Base-by-base conservation (phyloP, 139 green algal genomes). In the Auxenochlorella pyrenoidosa region DNA sequence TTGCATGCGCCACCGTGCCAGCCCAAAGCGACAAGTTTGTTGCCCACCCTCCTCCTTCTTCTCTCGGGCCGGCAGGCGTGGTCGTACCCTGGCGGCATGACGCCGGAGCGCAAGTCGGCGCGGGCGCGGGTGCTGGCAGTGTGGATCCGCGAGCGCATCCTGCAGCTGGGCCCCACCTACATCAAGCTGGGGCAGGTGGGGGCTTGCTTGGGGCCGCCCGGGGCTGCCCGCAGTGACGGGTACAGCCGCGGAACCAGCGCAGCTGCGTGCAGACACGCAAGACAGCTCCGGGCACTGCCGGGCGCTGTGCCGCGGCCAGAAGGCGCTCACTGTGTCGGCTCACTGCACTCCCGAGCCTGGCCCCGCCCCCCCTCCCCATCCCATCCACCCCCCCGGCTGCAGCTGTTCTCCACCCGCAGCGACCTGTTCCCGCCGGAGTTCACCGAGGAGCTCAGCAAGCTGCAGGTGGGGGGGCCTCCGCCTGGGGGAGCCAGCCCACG, bases 381-480 rank as follows among this genome's bases (percentile, higher is more conserved):
- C n/a, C n/a, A n/a, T n/a, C n/a, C n/a, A n/a, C n/a, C n/a, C n/a
- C n/a, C n/a, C n/a, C n/a, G n/a, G n/a, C n/a, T 58, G 8, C 97
- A 99, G 92, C 97, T 99, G 90, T 99, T 99, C 94, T 96, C 88
- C 73, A 99, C 98, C 18, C 94, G 98, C 60, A 96, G 98, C 85
- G 98, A 99, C 78, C 93, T 99, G 58, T 94, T 99, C 63, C 91
- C 94, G 19, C 91, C 93, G 18, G 98, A 99, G 92, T 99, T 99
- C 91, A 94, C 99, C 66, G 93, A 97, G 82, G 96, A 99, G 94
- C 95, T 99, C 40, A 94, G 97, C 88, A 96, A 98, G 91, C 93
- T 99, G 86, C 96, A 97, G 95, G 93, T 93, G 54, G 47, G n/a
- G 44, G 47, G n/a, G n/a, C n/a, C n/a, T n/a, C n/a, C n/a, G n/a